Evolutionary conservation across 2,329 filamentous ascomycete species (phyloP), one percentile per base, ranked within the genome.

Genomic region (Monosporascus sp.): DNA sequence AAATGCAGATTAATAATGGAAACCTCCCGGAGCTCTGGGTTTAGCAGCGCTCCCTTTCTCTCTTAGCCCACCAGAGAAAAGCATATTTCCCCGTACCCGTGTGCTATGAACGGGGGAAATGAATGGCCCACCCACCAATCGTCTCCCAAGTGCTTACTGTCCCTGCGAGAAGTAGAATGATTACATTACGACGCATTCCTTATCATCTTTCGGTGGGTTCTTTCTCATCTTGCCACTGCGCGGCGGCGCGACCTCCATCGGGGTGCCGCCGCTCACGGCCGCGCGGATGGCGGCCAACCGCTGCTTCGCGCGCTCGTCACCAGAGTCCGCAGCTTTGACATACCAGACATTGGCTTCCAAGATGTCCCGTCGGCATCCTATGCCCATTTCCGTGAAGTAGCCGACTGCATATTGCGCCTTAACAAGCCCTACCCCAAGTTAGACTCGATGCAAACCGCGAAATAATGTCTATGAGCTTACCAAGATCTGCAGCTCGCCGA

Each of bases 341-440:
- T 99, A 99, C 93, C 92, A 97, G 35, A 96, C 89, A 65, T 99
- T 99, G 61, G 94, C 93, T 70, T 97, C 92, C 44, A 99, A 81
- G n/a, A 93, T 85, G 68, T 99, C 94, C 48, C 90, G 85, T 38
- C 91, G 88, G 69, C 91, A 97, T 48, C 94, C 94, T 62, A 99
- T 97, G 57, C 94, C 94, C 89, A 95, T 96, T 70, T 99, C 94
- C 5, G 92, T 97, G 69, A 99, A 99, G 72, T 97, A 97, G 45
- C 91, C 94, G 22, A 96, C 84, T 0, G 94, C 90, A 63, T 97
- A 99, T 68, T 97, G 85, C n/a, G 94, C 94, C 62, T 84, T 84
- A 57, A 81, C 78, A 55, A 77, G 81, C 48, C 83, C 87, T 89
- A 58, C 14, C 27, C 6, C 5, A 25, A 11, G 37, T 67, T 50